These are phyloP conservation scores for Globisporangium paroecandrum DNA, from an alignment of 352 stramenopile genomes.

Conservation along the genomic window DNA sequence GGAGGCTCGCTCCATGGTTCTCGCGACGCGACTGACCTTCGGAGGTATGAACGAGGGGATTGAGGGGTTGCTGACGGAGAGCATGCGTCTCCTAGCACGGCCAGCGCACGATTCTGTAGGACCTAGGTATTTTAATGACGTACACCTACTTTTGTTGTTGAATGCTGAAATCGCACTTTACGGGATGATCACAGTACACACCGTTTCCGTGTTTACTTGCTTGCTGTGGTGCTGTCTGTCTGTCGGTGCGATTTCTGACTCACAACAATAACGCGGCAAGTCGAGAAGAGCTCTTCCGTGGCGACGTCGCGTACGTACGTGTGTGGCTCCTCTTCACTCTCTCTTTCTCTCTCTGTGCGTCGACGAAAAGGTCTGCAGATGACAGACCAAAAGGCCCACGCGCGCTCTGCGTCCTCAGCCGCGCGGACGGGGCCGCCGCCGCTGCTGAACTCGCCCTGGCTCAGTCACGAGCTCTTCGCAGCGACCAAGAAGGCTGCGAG, in stretches of 20 bases:
- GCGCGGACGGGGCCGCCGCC: slow-evolving; percentile 8
- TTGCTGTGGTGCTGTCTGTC: neutral
- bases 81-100: no score
- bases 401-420: neutral
- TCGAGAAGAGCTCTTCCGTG: neutral
- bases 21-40: no score
- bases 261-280: neutral
- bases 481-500: slow-evolving; percentile 53
- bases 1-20: no score
- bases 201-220: neutral
- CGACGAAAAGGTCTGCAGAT: neutral
- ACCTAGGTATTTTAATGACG: no score
- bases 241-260: neutral
- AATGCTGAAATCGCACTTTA: neutral
- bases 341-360: neutral
- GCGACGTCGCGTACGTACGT: slow-evolving; percentile 2
- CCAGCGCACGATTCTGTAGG: no score
- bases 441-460: slow-evolving; percentile 52
- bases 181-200: neutral
- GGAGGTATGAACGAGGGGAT: no score
- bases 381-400: slow-evolving; percentile 6
- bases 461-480: slow-evolving; percentile 65
- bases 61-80: no score
- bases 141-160: neutral
- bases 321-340: neutral